Conservation (phyloP, 192 early-diverging fungal genomes). For the Pilobolus umbonatus region DNA sequence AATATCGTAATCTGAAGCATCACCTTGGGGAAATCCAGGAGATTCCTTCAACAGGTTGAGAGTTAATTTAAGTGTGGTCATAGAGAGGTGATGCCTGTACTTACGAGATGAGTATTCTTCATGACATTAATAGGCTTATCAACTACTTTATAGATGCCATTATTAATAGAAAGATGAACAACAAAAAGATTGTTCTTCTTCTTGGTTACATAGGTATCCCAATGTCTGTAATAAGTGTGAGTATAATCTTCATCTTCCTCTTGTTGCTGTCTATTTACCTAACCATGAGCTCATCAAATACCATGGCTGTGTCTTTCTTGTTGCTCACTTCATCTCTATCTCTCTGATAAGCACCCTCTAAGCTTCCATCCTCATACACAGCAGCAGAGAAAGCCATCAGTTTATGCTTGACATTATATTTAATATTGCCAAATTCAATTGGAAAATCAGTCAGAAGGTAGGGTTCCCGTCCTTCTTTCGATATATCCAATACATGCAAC, state of each 20-base stretch:
- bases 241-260: neutral
- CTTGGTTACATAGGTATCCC: slow-evolving; percentile 62
- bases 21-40: slow-evolving; percentile 52
- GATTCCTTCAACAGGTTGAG: slow-evolving; percentile 30
- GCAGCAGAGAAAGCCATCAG: slow-evolving; percentile 63
- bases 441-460: slow-evolving; percentile 50
- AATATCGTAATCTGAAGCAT: slow-evolving; percentile 57
- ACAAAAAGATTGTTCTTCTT: slow-evolving; percentile 62
- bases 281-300: slow-evolving; percentile 71
- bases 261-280: slow-evolving; percentile 19
- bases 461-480: slow-evolving; percentile 19
- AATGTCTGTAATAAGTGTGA: slow-evolving; percentile 50
- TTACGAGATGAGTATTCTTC: slow-evolving; percentile 40
- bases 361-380: slow-evolving; percentile 54
- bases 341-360: slow-evolving; percentile 52
- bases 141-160: slow-evolving; percentile 40
- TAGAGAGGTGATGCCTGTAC: neutral
- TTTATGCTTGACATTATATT: slow-evolving; percentile 46
- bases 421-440: slow-evolving; percentile 49
- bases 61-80: neutral
- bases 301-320: slow-evolving; percentile 56
- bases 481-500: slow-evolving; percentile 35
- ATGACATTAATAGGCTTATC: slow-evolving; percentile 50
- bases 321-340: slow-evolving; percentile 34
- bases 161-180: slow-evolving; percentile 33